Evolutionary conservation across 1,284 basidiomycete species (phyloP).

Genomic region (Ustilago shanxiensis): DNA sequence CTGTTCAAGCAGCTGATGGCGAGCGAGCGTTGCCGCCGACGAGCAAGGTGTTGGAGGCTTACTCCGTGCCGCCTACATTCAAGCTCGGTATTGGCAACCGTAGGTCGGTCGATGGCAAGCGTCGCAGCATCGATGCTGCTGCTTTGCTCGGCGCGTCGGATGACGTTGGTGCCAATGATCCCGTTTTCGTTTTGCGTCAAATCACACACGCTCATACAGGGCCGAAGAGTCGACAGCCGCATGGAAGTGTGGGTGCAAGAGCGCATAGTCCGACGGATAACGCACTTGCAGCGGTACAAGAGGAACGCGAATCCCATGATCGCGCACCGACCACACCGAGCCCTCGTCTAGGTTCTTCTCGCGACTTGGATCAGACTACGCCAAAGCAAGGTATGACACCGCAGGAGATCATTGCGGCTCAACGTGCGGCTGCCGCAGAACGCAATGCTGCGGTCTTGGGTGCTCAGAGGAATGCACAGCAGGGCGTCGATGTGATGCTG

Average conservation of each 20-base stretch:
- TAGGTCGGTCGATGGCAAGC: conserved; percentile 79
- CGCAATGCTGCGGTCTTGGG: conserved; percentile 87
- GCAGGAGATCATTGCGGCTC: conserved; percentile 91
- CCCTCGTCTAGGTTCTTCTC: conserved; percentile 22
- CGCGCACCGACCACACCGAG: conserved; percentile 5
- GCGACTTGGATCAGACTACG: conserved; percentile 16
- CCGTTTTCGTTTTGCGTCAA: conserved; percentile 81
- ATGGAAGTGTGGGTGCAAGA: conserved; percentile 24
- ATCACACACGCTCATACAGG: conserved; percentile 38
- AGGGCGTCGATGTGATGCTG: conserved; percentile 87
- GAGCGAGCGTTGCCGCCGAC: conserved; percentile 54
- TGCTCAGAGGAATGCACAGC: conserved; percentile 82
- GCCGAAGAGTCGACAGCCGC: conserved; percentile 19
- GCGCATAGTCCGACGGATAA: conserved; percentile 53
- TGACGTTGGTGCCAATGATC: conserved; percentile 85
- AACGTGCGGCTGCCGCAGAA: conserved; percentile 83
- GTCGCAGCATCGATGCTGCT: conserved; percentile 87
- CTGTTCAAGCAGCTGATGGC: conserved; percentile 59
- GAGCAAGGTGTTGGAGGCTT: conserved; percentile 78
- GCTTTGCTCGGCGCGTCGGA: conserved; percentile 75
- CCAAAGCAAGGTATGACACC: conserved; percentile 73
- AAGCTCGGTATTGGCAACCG: conserved; percentile 79
- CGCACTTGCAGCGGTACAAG: conserved; percentile 71
- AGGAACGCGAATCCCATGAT: conserved; percentile 57
- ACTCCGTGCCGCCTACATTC: conserved; percentile 74